These are phyloP conservation scores for Fusarium ambrosium DNA, from an alignment of 2,329 filamentous ascomycete genomes.

Conservation along the genomic window DNA sequence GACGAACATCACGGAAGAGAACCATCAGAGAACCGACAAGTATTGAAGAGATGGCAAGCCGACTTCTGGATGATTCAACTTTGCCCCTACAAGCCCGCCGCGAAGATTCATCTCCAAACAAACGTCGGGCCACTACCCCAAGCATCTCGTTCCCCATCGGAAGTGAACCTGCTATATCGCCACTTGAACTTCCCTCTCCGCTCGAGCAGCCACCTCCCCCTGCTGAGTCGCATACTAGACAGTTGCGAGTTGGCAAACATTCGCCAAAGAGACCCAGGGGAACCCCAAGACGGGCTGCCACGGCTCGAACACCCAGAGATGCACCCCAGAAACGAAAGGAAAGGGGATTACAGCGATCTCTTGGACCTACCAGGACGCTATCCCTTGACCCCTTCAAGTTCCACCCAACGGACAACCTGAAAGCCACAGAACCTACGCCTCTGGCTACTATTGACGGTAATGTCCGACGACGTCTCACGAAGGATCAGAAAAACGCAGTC, in stretches of 20 bases:
- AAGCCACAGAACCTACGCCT: constrained; percentile 17
- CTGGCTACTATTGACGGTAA: constrained; percentile 34
- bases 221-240: constrained; percentile 5
- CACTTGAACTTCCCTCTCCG: constrained; percentile 21
- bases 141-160: background rate
- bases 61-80: constrained; percentile 46
- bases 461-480: constrained; percentile 3
- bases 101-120: constrained; percentile 12
- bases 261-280: constrained; percentile 20
- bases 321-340: constrained; percentile 30
- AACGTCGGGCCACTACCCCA: constrained; percentile 17
- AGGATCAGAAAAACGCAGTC: background rate
- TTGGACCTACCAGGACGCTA: constrained; percentile 24
- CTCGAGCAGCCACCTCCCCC: constrained; percentile 8
- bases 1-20: constrained; percentile 26
- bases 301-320: constrained; percentile 21
- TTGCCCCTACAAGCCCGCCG: constrained; percentile 14
- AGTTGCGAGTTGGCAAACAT: constrained; percentile 23
- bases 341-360: constrained; percentile 26
- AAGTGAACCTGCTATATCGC: constrained; percentile 14
- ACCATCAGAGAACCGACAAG: constrained; percentile 10
- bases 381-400: constrained; percentile 40
- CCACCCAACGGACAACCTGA: constrained; percentile 27
- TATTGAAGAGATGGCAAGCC: constrained; percentile 50
- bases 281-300: constrained; percentile 30